Conservation (phyloP, 371 early-diverging fungal genomes). For the Dichotomocladium elegans region DNA sequence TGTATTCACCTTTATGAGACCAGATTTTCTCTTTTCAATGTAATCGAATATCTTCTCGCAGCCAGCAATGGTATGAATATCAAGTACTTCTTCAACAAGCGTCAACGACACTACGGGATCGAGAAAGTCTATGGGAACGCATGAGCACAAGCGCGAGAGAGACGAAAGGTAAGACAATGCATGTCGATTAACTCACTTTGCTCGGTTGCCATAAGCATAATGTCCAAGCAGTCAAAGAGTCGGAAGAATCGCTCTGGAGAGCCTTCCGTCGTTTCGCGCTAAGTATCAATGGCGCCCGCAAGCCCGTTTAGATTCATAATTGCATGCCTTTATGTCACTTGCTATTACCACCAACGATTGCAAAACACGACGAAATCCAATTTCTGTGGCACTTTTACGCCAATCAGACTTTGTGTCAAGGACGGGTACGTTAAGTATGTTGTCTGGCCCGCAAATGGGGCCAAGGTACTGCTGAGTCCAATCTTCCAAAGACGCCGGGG, state of each 20-base stretch:
- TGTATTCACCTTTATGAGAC: conserved; percentile 54
- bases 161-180: neutral
- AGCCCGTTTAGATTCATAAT: neutral
- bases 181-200: conserved; percentile 12
- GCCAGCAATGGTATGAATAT: conserved; percentile 58
- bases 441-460: neutral
- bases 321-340: neutral
- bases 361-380: conserved; percentile 24
- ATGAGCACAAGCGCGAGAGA: neutral
- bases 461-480: neutral
- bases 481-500: conserved; percentile 1
- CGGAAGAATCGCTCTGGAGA: conserved; percentile 15
- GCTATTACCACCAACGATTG: conserved; percentile 25
- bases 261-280: conserved; percentile 6
- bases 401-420: conserved; percentile 30
- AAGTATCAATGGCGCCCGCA: neutral
- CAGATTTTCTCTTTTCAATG: conserved; percentile 52
- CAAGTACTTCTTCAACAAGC: conserved; percentile 65
- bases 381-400: conserved; percentile 37
- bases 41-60: conserved; percentile 62
- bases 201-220: conserved; percentile 32
- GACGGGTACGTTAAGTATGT: neutral
- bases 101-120: conserved; percentile 51
- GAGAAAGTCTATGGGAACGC: conserved; percentile 26
- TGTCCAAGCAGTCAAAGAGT: conserved; percentile 33